Base-by-base conservation (phyloP, 371 early-diverging fungal genomes). In the Apophysomyces sp. region DNA sequence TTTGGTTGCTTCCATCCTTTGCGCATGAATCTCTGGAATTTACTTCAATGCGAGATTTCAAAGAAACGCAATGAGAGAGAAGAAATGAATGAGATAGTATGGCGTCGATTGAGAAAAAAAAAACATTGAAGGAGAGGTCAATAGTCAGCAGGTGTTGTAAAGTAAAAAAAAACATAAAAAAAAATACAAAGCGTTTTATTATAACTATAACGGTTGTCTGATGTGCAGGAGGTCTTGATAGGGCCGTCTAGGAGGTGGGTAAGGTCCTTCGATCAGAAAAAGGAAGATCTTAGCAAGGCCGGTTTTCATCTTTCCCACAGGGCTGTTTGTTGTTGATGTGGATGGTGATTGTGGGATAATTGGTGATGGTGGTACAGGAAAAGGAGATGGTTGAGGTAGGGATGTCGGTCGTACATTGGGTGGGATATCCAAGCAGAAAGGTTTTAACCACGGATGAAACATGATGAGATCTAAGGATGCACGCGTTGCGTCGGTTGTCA, bases 401-500 rank as follows among this genome's bases (percentile, higher is more conserved):
- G 54, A 56, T 34, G 49, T 34, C 13, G 34, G 13, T 34, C 34
- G 36, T 49, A 32, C 51, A 3, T 26, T 16, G 27, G 51, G 36
- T 39, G 60, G 60, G 29, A 61, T 51, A 34, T 58, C 40, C 40
- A 58, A 58, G 49, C 55, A 8, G 52, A 37, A 72, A 13, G 65
- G 27, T 39, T 63, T 53, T 15, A 80, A 36, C 80, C 80, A 80
- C 27, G 76, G 75, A 59, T 80, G 80, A 52, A 72, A 71, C 12
- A 75, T 65, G 16, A 80, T 60, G 3, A 77, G 63, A 58, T 80
- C 80, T 26, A 80, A 57, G 13, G 80, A 77, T 15, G 77, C 77
- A 12, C 80, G 59, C 11, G 63, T 68, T 1, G 61, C 27, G 52
- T 71, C 71, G 12, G 80, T 75, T 30, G 77, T 71, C 34, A 80